Evolutionary conservation across 2,329 filamentous ascomycete genomes (phyloP), one percentile per base, ranked within the genome.

Genomic region (Magnaporthales sp.): DNA sequence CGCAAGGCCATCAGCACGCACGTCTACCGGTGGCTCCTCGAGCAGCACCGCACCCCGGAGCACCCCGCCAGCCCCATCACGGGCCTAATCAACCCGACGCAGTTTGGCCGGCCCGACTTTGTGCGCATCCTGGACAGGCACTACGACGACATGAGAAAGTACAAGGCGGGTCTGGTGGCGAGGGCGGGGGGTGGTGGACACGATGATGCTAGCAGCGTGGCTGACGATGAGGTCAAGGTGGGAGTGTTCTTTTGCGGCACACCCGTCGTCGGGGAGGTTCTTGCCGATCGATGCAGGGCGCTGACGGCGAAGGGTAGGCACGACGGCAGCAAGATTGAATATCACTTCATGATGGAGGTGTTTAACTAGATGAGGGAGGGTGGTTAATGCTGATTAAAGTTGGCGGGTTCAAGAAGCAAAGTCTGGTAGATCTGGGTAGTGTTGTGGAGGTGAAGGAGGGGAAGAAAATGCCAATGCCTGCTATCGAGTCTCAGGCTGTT

Each of bases 41-140:
- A 86, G 72, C 81, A 80, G 71, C 83, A 86, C 68, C 81, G 84
- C 7, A 86, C 83, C 0, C 72, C 79, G 0, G 75, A 79, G 2
- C 78, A 83, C 65, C 83, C 83, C 0, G 78, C 79, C n/a, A 84
- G 81, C 9, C 81, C 83, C 73, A 93, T 95, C 75, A 95, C 91
- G 0, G 91, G 92, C 66, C 84, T 95, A 31, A 85, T 91, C 63
- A 89, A 91, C 67, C 91, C 91, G 27, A 95, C 91, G 56, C 95
- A 93, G 80, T 93, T 95, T 75, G 92, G 92, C 66, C 84, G 91
- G 27, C 92, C 92, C 13, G 94, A 95, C 79, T 95, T 86, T 64
- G 77, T 78, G 7, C 72, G 70, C 8, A 85, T 86, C n/a, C 73
- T 86, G 68, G 80, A 84, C 51, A 74, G 79, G 66, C 83, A 86